These are phyloP conservation scores for Zygosaccharomyces bailii DNA, from an alignment of 805 yeast genomes.

Conservation along the genomic window DNA sequence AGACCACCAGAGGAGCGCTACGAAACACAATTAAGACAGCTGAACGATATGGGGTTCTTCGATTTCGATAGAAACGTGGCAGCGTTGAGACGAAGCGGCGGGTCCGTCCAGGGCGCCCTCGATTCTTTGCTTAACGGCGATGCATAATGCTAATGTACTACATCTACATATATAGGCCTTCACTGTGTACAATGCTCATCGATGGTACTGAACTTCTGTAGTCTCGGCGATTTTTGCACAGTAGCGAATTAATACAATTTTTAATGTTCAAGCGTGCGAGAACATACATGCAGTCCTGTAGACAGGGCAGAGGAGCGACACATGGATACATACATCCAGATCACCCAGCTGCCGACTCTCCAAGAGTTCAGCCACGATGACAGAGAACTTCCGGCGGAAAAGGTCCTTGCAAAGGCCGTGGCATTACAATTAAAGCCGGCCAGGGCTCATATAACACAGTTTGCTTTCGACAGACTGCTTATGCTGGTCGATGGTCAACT, in stretches of 20 bases:
- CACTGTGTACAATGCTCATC: not conserved
- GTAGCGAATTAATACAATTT: not conserved
- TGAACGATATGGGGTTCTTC: slow-evolving; percentile 81
- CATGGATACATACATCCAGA: slow-evolving; percentile 15
- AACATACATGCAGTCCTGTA: not conserved
- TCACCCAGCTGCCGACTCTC: slow-evolving; percentile 21
- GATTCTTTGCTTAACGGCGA: slow-evolving; percentile 74
- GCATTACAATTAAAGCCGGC: slow-evolving; percentile 38
- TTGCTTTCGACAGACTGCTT: slow-evolving; percentile 41
- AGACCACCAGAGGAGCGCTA: slow-evolving; percentile 81
- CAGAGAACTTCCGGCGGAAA: slow-evolving; percentile 21
- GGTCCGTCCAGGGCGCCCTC: slow-evolving; percentile 94
- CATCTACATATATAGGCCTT: not conserved
- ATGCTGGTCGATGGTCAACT: slow-evolving; percentile 38
- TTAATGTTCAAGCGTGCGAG: not conserved
- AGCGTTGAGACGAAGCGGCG: slow-evolving; percentile 93
- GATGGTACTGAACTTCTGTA: not conserved
- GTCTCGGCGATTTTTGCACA: not conserved
- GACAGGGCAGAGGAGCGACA: not conserved
- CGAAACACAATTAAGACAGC: slow-evolving; percentile 66
- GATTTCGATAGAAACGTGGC: slow-evolving; percentile 90
- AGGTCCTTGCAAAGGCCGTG: slow-evolving; percentile 34
- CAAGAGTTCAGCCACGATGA: slow-evolving; percentile 22
- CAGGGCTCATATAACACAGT: slow-evolving; percentile 31
- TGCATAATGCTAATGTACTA: slow-evolving; percentile 33